Evolutionary conservation across 2,329 filamentous ascomycete genomes (phyloP).

Genomic region (Daldinia sp.): DNA sequence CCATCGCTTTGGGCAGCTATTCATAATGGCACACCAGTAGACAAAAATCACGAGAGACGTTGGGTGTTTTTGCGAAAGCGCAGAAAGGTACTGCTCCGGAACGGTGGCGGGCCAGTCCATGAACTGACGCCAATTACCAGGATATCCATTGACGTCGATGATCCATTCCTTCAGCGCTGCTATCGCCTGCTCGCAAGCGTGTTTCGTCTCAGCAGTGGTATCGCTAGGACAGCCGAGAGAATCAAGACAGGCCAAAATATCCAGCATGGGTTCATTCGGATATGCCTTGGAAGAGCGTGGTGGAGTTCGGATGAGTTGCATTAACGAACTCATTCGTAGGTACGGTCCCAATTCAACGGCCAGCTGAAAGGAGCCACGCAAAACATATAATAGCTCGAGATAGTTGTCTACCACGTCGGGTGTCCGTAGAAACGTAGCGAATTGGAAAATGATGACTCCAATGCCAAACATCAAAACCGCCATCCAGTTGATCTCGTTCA

Average conservation of each 20-base stretch:
- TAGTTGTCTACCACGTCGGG: constrained; percentile 21
- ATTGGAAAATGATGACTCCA: constrained; percentile 40
- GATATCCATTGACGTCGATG: constrained; percentile 18
- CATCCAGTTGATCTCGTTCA: constrained; percentile 73
- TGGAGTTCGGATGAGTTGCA: constrained; percentile 12
- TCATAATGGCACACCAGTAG: constrained; percentile 42
- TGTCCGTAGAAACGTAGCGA: constrained; percentile 22
- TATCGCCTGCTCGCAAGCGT: constrained; percentile 29
- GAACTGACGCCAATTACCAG: constrained; percentile 37
- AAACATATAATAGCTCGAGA: constrained; percentile 32
- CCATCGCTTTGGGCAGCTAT: constrained; percentile 38
- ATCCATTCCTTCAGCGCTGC: constrained; percentile 35
- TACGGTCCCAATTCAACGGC: constrained; percentile 29
- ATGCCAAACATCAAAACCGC: constrained; percentile 38
- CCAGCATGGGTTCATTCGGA: constrained; percentile 16
- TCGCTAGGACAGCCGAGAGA: constrained; percentile 12
- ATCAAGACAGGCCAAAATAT: constrained; percentile 18
- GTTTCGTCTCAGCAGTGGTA: constrained; percentile 16
- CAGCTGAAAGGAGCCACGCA: constrained; percentile 34
- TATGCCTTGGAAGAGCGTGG: not conserved
- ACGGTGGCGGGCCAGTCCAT: constrained; percentile 38
- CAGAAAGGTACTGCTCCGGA: constrained; percentile 32
- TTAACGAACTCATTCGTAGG: constrained; percentile 28
- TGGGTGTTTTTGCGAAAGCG: constrained; percentile 30
- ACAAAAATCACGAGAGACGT: constrained; percentile 37